A percentile compares a stretch with the other conserved stretches of the same genome.
phyloP scores from a whole-genome alignment of 2,329 filamentous ascomycete genomes.

The Coniochaeta prunicola region DNA sequence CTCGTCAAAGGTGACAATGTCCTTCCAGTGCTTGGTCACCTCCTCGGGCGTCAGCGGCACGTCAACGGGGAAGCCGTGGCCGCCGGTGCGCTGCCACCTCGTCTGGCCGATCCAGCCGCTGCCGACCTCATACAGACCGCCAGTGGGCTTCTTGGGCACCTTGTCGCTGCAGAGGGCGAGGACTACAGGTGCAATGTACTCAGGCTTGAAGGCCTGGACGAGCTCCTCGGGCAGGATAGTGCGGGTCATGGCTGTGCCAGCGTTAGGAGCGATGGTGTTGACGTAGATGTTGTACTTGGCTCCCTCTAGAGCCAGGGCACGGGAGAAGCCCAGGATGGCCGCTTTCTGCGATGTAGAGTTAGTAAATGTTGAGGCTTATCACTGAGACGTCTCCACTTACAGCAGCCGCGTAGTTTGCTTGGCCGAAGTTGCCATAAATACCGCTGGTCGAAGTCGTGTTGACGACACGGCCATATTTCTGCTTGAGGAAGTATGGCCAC shows the following conservation, averaged over 20 bases:
- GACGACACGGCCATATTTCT: conserved; percentile 94
- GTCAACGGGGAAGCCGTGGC: conserved; percentile 86
- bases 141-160: conserved; percentile 74
- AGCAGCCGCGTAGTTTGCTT: conserved; percentile 92
- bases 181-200: conserved; percentile 93
- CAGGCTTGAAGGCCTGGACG: conserved; percentile 98
- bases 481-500: conserved; percentile 96
- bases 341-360: conserved; percentile 52
- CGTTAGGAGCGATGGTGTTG: conserved; percentile 97
- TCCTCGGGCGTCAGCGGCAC: conserved; percentile 77
- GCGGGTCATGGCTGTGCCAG: conserved; percentile 89
- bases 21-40: conserved; percentile 66
- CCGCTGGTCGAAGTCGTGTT: conserved; percentile 97
- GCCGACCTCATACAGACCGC: conserved; percentile 87
- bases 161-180: conserved; percentile 79
- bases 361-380: not conserved
- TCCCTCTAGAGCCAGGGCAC: conserved; percentile 86
- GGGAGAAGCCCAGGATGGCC: conserved; percentile 92
- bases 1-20: conserved; percentile 80
- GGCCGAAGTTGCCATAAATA: conserved; percentile 98
- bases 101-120: conserved; percentile 90
- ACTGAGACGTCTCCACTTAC: conserved; percentile 41
- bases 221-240: conserved; percentile 95
- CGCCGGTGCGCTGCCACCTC: conserved; percentile 88
- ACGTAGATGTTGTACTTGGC: conserved; percentile 96